These are phyloP conservation scores for Camellia oleifera DNA, from an alignment of 179 eudicot species.

Conservation along the genomic window DNA sequence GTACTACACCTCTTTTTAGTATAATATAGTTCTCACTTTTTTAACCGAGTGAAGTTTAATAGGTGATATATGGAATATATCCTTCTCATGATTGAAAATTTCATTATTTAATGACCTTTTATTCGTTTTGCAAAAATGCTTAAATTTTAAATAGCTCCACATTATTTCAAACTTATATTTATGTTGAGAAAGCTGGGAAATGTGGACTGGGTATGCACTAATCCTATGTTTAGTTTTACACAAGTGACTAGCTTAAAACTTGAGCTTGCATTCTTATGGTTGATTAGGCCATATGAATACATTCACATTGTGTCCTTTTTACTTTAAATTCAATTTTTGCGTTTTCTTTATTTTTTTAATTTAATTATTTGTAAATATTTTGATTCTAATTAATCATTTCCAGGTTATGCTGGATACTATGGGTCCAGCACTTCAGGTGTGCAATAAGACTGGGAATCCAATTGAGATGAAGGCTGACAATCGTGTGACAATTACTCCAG, in stretches of 20 bases:
- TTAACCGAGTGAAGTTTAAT: not conserved
- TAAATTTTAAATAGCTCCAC: not conserved
- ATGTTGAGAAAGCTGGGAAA: not conserved
- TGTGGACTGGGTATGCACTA: not conserved
- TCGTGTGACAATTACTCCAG: slow-evolving; percentile 47
- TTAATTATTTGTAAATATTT: not conserved
- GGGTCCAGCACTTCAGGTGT: slow-evolving; percentile 60
- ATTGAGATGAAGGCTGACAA: slow-evolving; percentile 45
- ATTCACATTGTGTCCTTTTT: not conserved
- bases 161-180: no score
- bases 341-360: not conserved
- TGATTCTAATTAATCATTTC: not conserved
- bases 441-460: slow-evolving; percentile 46
- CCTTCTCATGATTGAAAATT: not conserved
- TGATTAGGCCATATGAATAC: not conserved
- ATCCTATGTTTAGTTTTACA: not conserved
- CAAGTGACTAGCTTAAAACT: not conserved
- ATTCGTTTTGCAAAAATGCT: not conserved
- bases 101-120: not conserved
- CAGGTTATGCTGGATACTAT: slow-evolving; percentile 73
- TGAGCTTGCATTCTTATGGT: not conserved
- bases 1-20: not conserved
- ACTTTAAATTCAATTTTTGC: not conserved
- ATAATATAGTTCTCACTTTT: not conserved
- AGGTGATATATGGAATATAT: not conserved